Evolutionary conservation across 2,329 filamentous ascomycete species (phyloP), one percentile per base, ranked within the genome.

Genomic region (Pseudogymnoascus sp.): DNA sequence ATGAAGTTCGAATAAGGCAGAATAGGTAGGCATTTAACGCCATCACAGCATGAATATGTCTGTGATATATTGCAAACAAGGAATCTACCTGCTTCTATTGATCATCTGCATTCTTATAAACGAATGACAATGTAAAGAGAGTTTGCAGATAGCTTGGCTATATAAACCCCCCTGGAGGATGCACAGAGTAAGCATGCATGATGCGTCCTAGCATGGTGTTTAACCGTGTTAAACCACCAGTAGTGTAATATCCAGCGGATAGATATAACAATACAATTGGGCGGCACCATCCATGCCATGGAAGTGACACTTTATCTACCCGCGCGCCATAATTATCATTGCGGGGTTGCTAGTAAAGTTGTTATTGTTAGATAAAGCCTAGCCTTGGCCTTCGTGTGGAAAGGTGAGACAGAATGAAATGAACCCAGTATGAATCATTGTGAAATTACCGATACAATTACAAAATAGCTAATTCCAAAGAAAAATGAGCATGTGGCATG

Each of bases 131-230:
- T 3, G n/a, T 34, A 2, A 18, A 18, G n/a, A 18, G 7, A 7
- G 28, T 18, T 18, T 10, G 25, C 7, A 8, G 50, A 34, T 5
- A 5, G 4, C 25, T 56, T 12, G 28, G 25, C 5, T 16, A 7
- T 4, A 50, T 53, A 53, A 53, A 11, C 3, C 28, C 28, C 28
- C 10, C n/a, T 6, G 5, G 3, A 12, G 10, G n/a, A 7, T 34
- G 25, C 50, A 31, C 25, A 56, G 12, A 56, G 50, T 56, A 56
- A 56, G 50, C 50, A 18, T 56, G 50, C 50, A 56, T 56, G 50
- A 12, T 31, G 12, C 5, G 7, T 46, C 5, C 23, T 50, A 50
- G 23, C 44, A 50, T 50, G 10, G 28, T 34, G 50, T 56, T 56
- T 34, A 56, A 56, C 50, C 50, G 50, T 56, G n/a, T 34, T 56